These are phyloP conservation scores for Plasmodium yoelii DNA, from an alignment of 169 alveolate genomes.

Conservation along the genomic window DNA sequence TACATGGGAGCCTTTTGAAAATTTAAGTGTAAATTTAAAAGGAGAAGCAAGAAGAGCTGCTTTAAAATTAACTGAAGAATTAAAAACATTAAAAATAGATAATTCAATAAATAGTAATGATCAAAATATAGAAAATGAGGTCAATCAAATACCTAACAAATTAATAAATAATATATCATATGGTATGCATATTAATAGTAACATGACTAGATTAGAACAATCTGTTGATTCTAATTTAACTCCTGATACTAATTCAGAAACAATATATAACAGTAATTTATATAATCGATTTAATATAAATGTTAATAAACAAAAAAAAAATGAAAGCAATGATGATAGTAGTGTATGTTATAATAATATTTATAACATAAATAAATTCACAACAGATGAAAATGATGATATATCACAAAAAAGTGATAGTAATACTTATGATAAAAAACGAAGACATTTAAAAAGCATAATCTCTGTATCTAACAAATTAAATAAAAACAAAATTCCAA, in stretches of 20 bases:
- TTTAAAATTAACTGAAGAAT: constrained; percentile 29
- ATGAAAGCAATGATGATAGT: neutral
- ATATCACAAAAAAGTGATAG: neutral
- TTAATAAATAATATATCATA: neutral
- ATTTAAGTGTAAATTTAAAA: constrained; percentile 57
- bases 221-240: neutral
- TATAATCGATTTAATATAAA: too few species aligned
- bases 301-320: neutral
- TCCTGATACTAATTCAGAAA: neutral
- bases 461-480: constrained; percentile 22
- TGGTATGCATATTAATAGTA: neutral
- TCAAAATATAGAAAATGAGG: neutral
- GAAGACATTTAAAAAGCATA: constrained; percentile 28
- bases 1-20: constrained; percentile 76
- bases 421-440: constrained; percentile 8
- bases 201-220: neutral
- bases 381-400: neutral
- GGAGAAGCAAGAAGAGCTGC: constrained; percentile 69
- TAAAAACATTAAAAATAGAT: neutral
- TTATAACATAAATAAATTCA: constrained; percentile 1
- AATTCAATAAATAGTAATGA: neutral
- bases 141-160: neutral
- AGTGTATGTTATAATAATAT: constrained; percentile 9
- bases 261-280: constrained; percentile 1
- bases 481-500: constrained; percentile 15